Base-by-base conservation (phyloP, 352 stramenopile genomes). In the Globisporangium canariense region DNA sequence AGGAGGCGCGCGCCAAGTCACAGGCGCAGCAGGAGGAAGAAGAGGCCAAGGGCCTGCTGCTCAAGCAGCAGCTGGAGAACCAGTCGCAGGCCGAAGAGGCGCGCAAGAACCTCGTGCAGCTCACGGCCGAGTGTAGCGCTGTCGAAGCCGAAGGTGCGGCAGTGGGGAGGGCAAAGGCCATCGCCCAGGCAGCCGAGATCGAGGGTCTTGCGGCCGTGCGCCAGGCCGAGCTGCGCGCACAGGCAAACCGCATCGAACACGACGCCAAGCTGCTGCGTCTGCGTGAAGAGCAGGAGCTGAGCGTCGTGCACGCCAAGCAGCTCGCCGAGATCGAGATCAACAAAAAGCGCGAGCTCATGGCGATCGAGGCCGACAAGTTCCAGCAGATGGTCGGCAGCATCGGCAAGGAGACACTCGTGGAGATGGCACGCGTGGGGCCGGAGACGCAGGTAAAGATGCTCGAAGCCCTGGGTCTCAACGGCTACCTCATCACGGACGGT, bases 371-470 rank as follows among this genome's bases (percentile, higher is more conserved):
- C 45, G 84, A 91, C 51, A 89, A 90, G 64, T 93, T 93, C 69
- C 75, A 90, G 69, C 78, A 90, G 62, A 93, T 93, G 84, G 81
- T 93, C 30, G 70, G 65, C 41, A 88, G 79, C 57, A 76, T 93
- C 30, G 84, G 84, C 58, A 78, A 89, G 50, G 80, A 89, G 55
- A 93, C 84, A 64, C 77, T 93, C 45, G 81, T 91, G 25, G 81
- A 86, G 58, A 72, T 93, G 30, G 84, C 84, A 38, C 80, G 82
- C 28, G 84, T 82, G 0, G 84, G 84, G 0, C 84, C 84, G 0
- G 84, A 93, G 52, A 79, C 71, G n/a, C 84, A 93, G 60, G 84
- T 89, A 18, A 88, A 89, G 70, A 84, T 93, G 79, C 73, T 93
- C 41, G 74, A 86, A 50, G 79, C 82, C 34, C 69, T 93, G 18